Evolutionary conservation across 257 asterid genomes (phyloP), one percentile per base, ranked within the genome.

Genomic region (Petrea volubilis): DNA sequence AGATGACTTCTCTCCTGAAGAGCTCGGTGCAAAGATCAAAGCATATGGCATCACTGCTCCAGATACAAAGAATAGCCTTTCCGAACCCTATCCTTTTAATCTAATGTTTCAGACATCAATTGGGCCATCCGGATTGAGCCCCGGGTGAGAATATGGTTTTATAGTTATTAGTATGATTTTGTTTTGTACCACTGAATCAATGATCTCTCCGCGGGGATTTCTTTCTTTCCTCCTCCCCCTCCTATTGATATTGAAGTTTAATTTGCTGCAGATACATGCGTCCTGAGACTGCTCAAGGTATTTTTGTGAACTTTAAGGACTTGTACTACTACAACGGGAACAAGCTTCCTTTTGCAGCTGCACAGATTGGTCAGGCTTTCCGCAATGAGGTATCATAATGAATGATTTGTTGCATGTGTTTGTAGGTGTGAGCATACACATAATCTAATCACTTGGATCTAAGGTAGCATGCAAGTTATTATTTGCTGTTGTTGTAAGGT

Each of bases 201-300:
- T 62, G 11, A 2, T 49, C n/a, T 68, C 55, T 58, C 52, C n/a
- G 38, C 15, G 18, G 71, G 34, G 67, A 31, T 67, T 31, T 6
- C 33, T 24, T 38, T 70, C 46, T 53, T 2, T 52, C 8, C 0
- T 52, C n/a, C n/a, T n/a, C n/a, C n/a, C n/a, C n/a, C n/a, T 7
- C 31, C 6, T 25, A 36, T 53, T 76, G 78, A 20, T 63, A 36
- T 69, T 68, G 12, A 52, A 36, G 46, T 38, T 57, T 56, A 31
- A 41, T 60, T 63, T 67, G 62, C 24, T 79, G 62, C 83, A 87
- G 95, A 17, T 90, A 84, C 80, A 87, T 90, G 96, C 96, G 95
- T 17, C 96, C 95, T 49, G 92, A 90, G 76, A 90, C 96, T 1
- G 96, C 95, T 38, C 96, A 90, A 74, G 96, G 96, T 29, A 90